Evolutionary conservation across 192 early-diverging fungal species (phyloP), one percentile per base, ranked within the genome.

Genomic region (Coemansia sp.): DNA sequence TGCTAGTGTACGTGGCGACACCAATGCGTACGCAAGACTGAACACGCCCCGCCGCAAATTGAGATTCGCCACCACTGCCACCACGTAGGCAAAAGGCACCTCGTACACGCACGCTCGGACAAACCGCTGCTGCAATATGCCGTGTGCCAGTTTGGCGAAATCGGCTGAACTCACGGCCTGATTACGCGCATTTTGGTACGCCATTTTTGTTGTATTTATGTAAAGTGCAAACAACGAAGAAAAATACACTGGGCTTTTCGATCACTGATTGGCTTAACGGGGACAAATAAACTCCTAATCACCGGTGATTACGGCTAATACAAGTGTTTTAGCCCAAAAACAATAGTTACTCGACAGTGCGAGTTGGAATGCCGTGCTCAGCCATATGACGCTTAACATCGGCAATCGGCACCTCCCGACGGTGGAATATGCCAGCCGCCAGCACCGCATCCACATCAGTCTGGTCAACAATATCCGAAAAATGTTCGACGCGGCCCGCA

Each of bases 371-470:
- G 5, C 80, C 81, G 2, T 57, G 68, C 55, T 81, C 40, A 14
- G 54, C 60, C 66, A 95, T 71, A 42, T 92, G 84, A 0, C 73
- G 58, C 83, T 99, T 99, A 64, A 98, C 96, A 26, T 76, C 75
- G 48, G 83, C 72, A 56, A 99, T 89, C 22, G 94, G 92, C 6
- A 99, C 94, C 68, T 99, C 96, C 59, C 86, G 75, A 44, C 97
- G 85, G 71, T 99, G 97, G 81, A 99, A 99, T 63, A 99, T 98
- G 31, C 97, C 97, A 1, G 97, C 97, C 14, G 97, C 97, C 60
- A 99, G 81, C 0, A 94, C 96, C 17, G 97, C 96, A 34, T 99
- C 96, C 8, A 91, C 94, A n/a, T 83, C 84, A 0, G 93, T 93
- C 55, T 86, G 78, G n/a, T 82, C 67, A 71, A 98, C 93, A 31